Percentiles rank a stretch among this genome's conserved stretches.
Evolutionary conservation across 116 monocot species (phyloP).

Genomic region (Cymodocea nodosa): DNA sequence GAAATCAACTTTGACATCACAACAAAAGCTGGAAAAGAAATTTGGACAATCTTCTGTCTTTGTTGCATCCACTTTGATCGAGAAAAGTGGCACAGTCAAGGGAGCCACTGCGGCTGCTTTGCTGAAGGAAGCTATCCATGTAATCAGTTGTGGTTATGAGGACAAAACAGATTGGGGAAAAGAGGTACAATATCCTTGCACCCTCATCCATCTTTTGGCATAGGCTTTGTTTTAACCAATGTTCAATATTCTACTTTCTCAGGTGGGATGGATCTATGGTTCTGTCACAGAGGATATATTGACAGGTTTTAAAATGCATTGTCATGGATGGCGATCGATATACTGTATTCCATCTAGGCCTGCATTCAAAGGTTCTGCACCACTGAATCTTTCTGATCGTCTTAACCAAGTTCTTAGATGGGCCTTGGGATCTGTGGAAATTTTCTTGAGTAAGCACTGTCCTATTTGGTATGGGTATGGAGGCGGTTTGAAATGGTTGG

Average conservation of each 20-base stretch:
- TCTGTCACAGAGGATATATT: conserved; percentile 93
- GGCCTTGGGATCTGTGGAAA: conserved; percentile 89
- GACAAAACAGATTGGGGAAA: conserved; percentile 96
- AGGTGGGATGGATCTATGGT: conserved; percentile 94
- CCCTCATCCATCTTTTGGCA: neutral
- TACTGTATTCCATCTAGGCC: conserved; percentile 61
- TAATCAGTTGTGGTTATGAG: conserved; percentile 85
- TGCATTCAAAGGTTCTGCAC: conserved; percentile 86
- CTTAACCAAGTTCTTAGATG: conserved; percentile 82
- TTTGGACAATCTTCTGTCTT: conserved; percentile 90
- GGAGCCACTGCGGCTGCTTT: conserved; percentile 69
- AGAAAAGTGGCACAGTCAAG: conserved; percentile 66
- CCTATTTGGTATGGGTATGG: conserved; percentile 90
- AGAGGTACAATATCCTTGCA: conserved; percentile 28
- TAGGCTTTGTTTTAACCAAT: neutral
- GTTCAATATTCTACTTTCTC: neutral
- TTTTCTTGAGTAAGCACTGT: conserved; percentile 70
- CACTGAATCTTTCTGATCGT: conserved; percentile 87
- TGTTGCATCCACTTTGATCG: conserved; percentile 74
- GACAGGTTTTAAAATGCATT: conserved; percentile 92
- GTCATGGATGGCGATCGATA: conserved; percentile 92
- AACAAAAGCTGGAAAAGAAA: conserved; percentile 75
- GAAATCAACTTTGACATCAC: conserved; percentile 28
- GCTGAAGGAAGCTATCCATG: conserved; percentile 86
- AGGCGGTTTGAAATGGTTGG: conserved; percentile 60